Conservation (phyloP, 306 rosid species). For the Astragalus glycyphyllos region DNA sequence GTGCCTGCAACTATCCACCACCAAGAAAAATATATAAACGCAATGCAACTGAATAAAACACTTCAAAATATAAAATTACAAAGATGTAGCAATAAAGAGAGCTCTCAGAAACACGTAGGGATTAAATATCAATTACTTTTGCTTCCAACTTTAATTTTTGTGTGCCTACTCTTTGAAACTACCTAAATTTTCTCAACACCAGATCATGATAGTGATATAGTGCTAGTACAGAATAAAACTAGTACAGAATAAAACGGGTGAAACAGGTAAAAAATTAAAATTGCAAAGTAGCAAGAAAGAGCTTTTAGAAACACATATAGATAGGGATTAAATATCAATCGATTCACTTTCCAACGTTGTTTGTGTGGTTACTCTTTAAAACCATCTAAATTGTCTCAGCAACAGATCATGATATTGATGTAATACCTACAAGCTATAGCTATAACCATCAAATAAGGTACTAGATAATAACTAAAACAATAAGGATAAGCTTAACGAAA, state of each 20-base stretch:
- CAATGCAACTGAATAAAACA: constrained; percentile 9
- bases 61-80: constrained; percentile 11
- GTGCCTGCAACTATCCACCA: constrained; percentile 20
- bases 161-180: not conserved
- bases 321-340: constrained; percentile 24
- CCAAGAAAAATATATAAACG: not conserved
- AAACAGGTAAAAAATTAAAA: constrained; percentile 6
- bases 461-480: constrained; percentile 17
- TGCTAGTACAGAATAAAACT: not conserved
- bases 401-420: constrained; percentile 30
- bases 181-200: constrained; percentile 13
- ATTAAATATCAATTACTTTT: constrained; percentile 27
- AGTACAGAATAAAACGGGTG: not conserved
- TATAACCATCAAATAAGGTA: constrained; percentile 20
- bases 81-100: constrained; percentile 14
- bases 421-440: constrained; percentile 10
- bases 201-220: constrained; percentile 23
- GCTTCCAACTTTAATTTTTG: not conserved
- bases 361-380: not conserved
- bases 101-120: constrained; percentile 1
- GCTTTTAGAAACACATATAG: not conserved
- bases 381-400: constrained; percentile 21
- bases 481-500: not conserved
- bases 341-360: constrained; percentile 1
- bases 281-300: constrained; percentile 16